These are phyloP conservation scores for Xerocomellus amylosporus DNA, from an alignment of 768 basidiomycete genomes.

Conservation along the genomic window DNA sequence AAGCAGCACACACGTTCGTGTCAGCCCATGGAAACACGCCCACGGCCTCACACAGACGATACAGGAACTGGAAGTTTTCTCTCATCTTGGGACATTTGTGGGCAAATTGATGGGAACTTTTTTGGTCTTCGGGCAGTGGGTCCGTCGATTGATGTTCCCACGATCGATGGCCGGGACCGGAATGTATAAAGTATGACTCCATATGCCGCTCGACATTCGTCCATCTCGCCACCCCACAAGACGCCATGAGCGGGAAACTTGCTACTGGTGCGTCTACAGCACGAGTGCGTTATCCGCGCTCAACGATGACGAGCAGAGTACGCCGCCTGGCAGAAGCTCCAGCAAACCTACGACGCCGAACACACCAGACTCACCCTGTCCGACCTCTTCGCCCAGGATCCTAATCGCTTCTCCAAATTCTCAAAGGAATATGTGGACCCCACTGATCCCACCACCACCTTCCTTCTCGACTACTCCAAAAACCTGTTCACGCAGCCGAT, in stretches of 20 bases:
- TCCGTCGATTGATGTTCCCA: slow-evolving; percentile 19
- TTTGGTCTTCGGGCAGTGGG: not conserved
- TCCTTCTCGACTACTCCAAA: slow-evolving; percentile 97
- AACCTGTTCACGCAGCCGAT: slow-evolving; percentile 89
- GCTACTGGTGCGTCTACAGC: slow-evolving; percentile 47
- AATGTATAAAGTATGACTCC: slow-evolving; percentile 15
- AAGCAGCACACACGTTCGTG: slow-evolving; percentile 9
- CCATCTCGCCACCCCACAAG: slow-evolving; percentile 1
- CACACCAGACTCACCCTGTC: slow-evolving; percentile 76
- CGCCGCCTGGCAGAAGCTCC: slow-evolving; percentile 86
- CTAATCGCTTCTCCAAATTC: slow-evolving; percentile 83
- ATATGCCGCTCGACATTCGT: not conserved
- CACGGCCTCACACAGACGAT: slow-evolving; percentile 1
- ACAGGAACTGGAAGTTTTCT: slow-evolving; percentile 10
- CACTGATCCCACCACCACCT: slow-evolving; percentile 63
- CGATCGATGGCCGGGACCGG: slow-evolving; percentile 9
- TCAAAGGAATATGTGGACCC: slow-evolving; percentile 70
- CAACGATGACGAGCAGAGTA: slow-evolving; percentile 57
- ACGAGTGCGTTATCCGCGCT: not conserved
- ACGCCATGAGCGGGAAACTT: slow-evolving; percentile 59
- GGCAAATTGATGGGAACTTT: not conserved
- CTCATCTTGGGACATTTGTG: slow-evolving; percentile 18
- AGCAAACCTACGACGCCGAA: slow-evolving; percentile 74
- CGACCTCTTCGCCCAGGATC: slow-evolving; percentile 89
- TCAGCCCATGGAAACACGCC: not conserved